phyloP scores from a whole-genome alignment of 768 basidiomycete genomes.

The Rhodotorula sphaerocarpa region DNA sequence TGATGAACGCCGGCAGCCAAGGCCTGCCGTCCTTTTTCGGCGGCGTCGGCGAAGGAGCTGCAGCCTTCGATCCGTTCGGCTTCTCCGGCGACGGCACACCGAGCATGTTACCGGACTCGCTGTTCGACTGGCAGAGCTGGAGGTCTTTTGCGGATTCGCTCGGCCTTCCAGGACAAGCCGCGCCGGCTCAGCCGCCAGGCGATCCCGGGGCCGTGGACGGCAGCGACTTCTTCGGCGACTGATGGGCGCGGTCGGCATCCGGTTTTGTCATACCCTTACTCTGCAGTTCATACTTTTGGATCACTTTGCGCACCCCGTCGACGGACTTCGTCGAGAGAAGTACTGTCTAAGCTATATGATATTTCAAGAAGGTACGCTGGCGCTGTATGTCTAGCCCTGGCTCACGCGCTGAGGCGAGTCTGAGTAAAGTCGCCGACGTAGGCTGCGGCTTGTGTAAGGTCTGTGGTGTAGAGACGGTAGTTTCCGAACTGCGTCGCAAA shows the following conservation, averaged over 20 bases:
- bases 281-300: too few species aligned
- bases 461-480: background rate
- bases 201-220: too few species aligned
- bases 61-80: conserved; percentile 27
- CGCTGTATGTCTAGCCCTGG: too few species aligned
- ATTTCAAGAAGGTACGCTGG: too few species aligned
- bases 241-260: too few species aligned
- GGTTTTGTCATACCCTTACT: too few species aligned
- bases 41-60: background rate
- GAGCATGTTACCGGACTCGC: conserved; percentile 12
- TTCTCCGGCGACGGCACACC: conserved; percentile 25
- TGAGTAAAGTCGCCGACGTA: conserved; percentile 18
- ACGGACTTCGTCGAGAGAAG: too few species aligned
- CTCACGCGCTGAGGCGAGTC: too few species aligned
- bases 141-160: conserved; percentile 11
- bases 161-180: background rate
- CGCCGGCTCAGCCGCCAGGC: too few species aligned
- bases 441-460: background rate
- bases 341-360: too few species aligned
- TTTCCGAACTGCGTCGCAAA: background rate
- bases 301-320: too few species aligned
- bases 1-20: background rate
- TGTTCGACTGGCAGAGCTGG: conserved; percentile 12
- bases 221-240: too few species aligned
- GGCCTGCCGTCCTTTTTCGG: background rate